These are phyloP conservation scores for Protea cynaroides DNA, from an alignment of 164 flowering plant genomes.

Conservation along the genomic window DNA sequence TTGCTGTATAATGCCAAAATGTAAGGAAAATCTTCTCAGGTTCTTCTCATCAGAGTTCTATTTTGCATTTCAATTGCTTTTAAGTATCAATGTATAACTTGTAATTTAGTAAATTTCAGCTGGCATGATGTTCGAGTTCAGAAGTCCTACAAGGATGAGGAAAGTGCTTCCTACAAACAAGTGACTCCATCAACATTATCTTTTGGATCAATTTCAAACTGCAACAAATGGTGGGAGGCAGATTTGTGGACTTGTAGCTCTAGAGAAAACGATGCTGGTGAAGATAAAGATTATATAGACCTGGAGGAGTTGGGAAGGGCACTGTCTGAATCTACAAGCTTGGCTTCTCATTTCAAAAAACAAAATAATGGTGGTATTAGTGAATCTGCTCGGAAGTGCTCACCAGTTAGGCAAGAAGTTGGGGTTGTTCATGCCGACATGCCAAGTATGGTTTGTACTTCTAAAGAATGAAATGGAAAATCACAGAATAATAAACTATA, in stretches of 20 bases:
- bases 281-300: constrained; percentile 44
- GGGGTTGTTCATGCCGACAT: constrained; percentile 15
- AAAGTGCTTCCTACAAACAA: constrained; percentile 11
- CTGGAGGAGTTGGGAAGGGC: constrained; percentile 58
- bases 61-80: background rate
- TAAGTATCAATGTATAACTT: no score
- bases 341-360: constrained; percentile 42
- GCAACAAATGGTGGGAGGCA: constrained; percentile 22
- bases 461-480: no score
- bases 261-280: constrained; percentile 26
- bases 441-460: constrained; percentile 35
- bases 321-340: constrained; percentile 43
- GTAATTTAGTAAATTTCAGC: no score
- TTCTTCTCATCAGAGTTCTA: constrained; percentile 6
- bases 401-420: constrained; percentile 12
- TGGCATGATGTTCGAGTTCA: constrained; percentile 85
- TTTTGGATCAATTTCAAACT: constrained; percentile 21
- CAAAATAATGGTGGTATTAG: constrained; percentile 11
- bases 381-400: constrained; percentile 16
- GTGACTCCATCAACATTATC: constrained; percentile 13
- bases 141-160: constrained; percentile 26
- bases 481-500: no score
- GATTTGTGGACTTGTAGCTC: constrained; percentile 19
- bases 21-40: constrained; percentile 55
- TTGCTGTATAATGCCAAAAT: constrained; percentile 51